These are phyloP conservation scores for Clitocybe nebularis DNA, from an alignment of 1,284 basidiomycete genomes.

Conservation along the genomic window DNA sequence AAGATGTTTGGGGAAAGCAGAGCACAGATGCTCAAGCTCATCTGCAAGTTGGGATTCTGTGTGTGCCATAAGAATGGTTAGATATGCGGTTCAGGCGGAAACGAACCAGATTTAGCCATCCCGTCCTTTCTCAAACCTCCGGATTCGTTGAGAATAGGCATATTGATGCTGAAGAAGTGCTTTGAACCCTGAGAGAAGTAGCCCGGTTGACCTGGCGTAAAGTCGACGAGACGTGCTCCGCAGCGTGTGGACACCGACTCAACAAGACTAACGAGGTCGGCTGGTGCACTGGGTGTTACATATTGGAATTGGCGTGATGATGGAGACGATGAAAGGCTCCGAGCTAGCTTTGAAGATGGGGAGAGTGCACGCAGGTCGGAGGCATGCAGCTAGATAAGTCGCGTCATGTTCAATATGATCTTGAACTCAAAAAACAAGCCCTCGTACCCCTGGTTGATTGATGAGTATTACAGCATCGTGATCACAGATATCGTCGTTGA, in stretches of 20 bases:
- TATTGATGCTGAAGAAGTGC: conserved; percentile 52
- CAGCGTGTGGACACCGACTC: conserved; percentile 48
- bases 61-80: conserved; percentile 18
- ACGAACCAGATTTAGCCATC: conserved; percentile 51
- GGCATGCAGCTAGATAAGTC: conserved; percentile 53
- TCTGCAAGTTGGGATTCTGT: conserved; percentile 39
- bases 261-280: conserved; percentile 32
- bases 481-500: conserved; percentile 47
- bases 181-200: conserved; percentile 36
- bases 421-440: too few species aligned
- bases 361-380: conserved; percentile 63
- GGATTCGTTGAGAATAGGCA: conserved; percentile 46
- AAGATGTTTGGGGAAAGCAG: conserved; percentile 52
- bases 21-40: conserved; percentile 46
- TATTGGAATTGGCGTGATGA: conserved; percentile 63
- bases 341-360: conserved; percentile 44
- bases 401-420: conserved; percentile 4
- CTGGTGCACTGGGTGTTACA: conserved; percentile 31
- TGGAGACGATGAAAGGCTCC: conserved; percentile 41
- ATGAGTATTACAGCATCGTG: conserved; percentile 63
- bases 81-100: too few species aligned
- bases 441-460: conserved; percentile 60
- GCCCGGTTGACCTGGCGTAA: conserved; percentile 33
- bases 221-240: conserved; percentile 39
- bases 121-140: conserved; percentile 39